Evolutionary conservation across 2,329 filamentous ascomycete genomes (phyloP).

Genomic region (Aspergillus brasiliensis): DNA sequence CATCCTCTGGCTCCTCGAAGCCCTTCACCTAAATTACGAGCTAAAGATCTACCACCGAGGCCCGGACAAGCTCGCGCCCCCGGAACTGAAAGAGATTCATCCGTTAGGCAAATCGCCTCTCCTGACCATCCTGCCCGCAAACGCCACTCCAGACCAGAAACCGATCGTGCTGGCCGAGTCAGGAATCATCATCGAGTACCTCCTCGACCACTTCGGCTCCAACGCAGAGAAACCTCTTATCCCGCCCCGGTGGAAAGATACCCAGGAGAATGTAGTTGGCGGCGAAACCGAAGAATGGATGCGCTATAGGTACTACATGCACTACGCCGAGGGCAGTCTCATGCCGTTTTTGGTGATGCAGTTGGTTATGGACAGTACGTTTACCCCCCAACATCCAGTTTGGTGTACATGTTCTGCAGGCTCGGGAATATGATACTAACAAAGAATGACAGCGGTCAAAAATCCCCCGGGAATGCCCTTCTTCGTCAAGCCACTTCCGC

Average conservation of each 20-base stretch:
- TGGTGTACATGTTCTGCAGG: not conserved
- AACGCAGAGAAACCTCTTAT: conserved; percentile 41
- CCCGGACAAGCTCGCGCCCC: conserved; percentile 68
- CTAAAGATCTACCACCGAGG: conserved; percentile 75
- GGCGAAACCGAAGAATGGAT: conserved; percentile 63
- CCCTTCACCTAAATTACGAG: conserved; percentile 76
- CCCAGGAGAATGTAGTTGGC: conserved; percentile 57
- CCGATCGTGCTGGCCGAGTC: conserved; percentile 76
- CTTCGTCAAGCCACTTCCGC: conserved; percentile 68
- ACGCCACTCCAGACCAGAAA: conserved; percentile 31
- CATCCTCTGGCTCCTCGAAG: conserved; percentile 83
- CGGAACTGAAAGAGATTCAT: conserved; percentile 75
- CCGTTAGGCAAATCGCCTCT: conserved; percentile 86
- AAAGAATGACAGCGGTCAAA: conserved; percentile 43
- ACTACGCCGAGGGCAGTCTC: conserved; percentile 82
- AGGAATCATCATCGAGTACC: conserved; percentile 77
- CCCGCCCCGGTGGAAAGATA: conserved; percentile 53
- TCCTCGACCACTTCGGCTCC: conserved; percentile 67
- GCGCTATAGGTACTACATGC: conserved; percentile 69
- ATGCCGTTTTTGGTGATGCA: conserved; percentile 70
- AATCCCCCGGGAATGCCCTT: conserved; percentile 61
- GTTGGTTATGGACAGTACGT: conserved; percentile 62
- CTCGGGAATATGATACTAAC: not conserved
- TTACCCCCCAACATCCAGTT: no score
- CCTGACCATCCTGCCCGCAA: conserved; percentile 62